Evolutionary conservation across 129 eudicot genomes (phyloP).

Genomic region (Escallonia rubra): DNA sequence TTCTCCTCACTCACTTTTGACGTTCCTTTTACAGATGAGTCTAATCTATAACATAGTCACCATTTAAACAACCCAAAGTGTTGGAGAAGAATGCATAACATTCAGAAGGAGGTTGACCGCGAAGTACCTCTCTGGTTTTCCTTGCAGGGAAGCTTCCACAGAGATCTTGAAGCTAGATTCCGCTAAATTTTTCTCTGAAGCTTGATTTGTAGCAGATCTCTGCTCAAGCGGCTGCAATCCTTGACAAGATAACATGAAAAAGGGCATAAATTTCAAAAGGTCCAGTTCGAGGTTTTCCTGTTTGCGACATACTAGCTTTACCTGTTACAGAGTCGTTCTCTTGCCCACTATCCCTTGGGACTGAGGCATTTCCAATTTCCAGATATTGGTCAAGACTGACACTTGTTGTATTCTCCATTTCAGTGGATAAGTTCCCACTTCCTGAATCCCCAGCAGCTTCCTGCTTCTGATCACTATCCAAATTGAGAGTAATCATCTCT

Average conservation of each 20-base stretch:
- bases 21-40: conserved; percentile 36
- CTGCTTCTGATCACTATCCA: conserved; percentile 8
- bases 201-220: conserved; percentile 13
- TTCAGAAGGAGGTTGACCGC: conserved; percentile 7
- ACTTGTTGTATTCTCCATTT: conserved; percentile 11
- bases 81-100: not conserved
- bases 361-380: conserved; percentile 14
- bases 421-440: conserved; percentile 15
- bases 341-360: conserved; percentile 11
- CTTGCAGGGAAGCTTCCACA: conserved; percentile 47
- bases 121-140: conserved; percentile 66
- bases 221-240: conserved; percentile 44
- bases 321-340: conserved; percentile 27
- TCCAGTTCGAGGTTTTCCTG: not conserved
- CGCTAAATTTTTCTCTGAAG: not conserved
- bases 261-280: conserved; percentile 5
- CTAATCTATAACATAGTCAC: conserved; percentile 50
- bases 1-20: conserved; percentile 18
- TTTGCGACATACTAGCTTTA: conserved; percentile 9
- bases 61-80: conserved; percentile 8
- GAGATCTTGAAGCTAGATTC: conserved; percentile 14
- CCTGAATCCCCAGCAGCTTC: conserved; percentile 22
- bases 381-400: conserved; percentile 19
- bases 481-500: conserved; percentile 8
- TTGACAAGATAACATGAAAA: conserved; percentile 25